Evolutionary conservation across 345 rosid genomes (phyloP).

Genomic region (Gossypium anomalum): DNA sequence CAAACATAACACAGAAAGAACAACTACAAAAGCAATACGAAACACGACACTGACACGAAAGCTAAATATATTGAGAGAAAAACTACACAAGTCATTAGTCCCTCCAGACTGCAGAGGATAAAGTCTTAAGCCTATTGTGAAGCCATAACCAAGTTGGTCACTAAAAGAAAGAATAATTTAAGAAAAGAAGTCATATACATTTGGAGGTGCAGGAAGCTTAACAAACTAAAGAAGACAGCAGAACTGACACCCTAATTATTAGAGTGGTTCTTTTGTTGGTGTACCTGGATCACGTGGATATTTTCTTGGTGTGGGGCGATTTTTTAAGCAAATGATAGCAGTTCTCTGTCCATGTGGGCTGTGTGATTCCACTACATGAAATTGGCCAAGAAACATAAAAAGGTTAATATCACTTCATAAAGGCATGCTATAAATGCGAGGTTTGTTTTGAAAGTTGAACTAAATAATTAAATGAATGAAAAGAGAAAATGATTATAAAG

Average conservation of each 20-base stretch:
- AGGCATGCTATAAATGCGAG: conserved; percentile 17
- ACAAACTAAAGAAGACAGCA: not conserved
- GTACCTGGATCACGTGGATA: conserved; percentile 85
- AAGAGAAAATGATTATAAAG: not conserved
- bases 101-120: not conserved
- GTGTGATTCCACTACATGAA: conserved; percentile 70
- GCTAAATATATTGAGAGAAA: not conserved
- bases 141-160: not conserved
- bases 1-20: not conserved
- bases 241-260: conserved; percentile 9
- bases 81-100: not conserved
- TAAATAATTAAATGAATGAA: conserved; percentile 2
- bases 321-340: conserved; percentile 70
- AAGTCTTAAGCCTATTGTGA: not conserved
- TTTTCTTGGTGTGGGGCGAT: conserved; percentile 51
- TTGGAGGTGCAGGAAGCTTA: conserved; percentile 11
- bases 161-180: not conserved
- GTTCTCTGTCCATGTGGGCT: conserved; percentile 79
- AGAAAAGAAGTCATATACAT: conserved; percentile 6
- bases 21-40: not conserved
- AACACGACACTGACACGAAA: not conserved
- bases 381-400: conserved; percentile 8
- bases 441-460: not conserved
- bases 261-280: conserved; percentile 70
- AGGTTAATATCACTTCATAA: conserved; percentile 5